These are phyloP conservation scores for Mortierella sp. DNA, from an alignment of 371 early-diverging fungal genomes.

Conservation along the genomic window DNA sequence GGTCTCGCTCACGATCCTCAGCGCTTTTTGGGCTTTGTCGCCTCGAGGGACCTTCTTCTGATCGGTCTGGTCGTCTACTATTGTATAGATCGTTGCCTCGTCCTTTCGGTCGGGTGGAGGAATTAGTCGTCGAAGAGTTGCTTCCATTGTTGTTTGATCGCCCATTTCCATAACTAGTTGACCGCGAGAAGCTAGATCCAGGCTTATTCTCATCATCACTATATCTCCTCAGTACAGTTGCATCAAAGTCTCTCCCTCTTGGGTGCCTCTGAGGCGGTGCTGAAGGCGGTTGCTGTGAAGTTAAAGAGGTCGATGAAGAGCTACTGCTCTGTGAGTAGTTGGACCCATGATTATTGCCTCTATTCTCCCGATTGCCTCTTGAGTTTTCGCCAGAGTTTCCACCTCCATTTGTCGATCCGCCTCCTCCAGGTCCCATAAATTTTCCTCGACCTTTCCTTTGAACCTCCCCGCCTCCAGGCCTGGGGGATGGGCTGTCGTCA, in stretches of 20 bases:
- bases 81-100: slow-evolving; percentile 8
- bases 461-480: slow-evolving; percentile 29
- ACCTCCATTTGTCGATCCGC: slow-evolving; percentile 1
- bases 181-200: slow-evolving; percentile 29
- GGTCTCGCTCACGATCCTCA: background rate
- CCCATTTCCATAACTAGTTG: slow-evolving; percentile 23
- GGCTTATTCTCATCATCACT: slow-evolving; percentile 39
- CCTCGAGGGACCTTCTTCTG: slow-evolving; percentile 33
- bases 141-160: slow-evolving; percentile 20
- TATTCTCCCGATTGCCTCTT: slow-evolving; percentile 4
- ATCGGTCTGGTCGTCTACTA: slow-evolving; percentile 15
- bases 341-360: background rate
- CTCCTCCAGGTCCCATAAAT: slow-evolving; percentile 38
- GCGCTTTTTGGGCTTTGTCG: slow-evolving; percentile 5
- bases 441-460: slow-evolving; percentile 49
- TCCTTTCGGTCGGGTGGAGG: slow-evolving; percentile 5
- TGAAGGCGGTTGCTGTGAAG: slow-evolving; percentile 5
- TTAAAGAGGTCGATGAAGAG: slow-evolving; percentile 8
- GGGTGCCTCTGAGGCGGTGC: slow-evolving; percentile 33
- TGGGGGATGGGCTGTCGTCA: slow-evolving; percentile 16
- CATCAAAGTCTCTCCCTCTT: slow-evolving; percentile 58
- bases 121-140: slow-evolving; percentile 3
- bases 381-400: background rate
- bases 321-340: background rate
- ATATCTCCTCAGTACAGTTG: slow-evolving; percentile 49